phyloP scores from a whole-genome alignment of 2,329 filamentous ascomycete genomes.

The Stagonosporopsis tanaceti region DNA sequence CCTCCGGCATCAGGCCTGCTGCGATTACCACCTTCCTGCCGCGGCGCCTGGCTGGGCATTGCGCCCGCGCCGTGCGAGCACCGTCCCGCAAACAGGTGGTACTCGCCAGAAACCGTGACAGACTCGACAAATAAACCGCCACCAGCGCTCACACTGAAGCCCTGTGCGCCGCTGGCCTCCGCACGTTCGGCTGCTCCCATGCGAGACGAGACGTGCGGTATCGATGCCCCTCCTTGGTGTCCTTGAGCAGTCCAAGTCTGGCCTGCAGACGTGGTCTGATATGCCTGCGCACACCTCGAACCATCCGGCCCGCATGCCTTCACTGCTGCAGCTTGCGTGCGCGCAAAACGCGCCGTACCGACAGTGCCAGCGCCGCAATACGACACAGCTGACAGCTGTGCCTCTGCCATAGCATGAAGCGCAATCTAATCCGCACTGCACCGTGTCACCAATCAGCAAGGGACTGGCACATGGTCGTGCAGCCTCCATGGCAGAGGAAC shows the following conservation, averaged over 20 bases:
- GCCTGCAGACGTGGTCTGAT: slow-evolving; percentile 13
- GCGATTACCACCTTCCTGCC: slow-evolving; percentile 13
- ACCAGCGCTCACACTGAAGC: background rate
- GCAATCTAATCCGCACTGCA: slow-evolving; percentile 9
- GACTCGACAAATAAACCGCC: background rate
- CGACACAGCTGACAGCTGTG: slow-evolving; percentile 6
- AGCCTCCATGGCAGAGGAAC: slow-evolving; percentile 1
- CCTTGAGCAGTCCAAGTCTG: background rate
- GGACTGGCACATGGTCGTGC: slow-evolving; percentile 1
- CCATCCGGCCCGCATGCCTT: slow-evolving; percentile 2
- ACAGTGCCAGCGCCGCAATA: slow-evolving; percentile 22
- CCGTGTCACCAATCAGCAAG: slow-evolving; percentile 6
- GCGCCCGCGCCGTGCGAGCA: slow-evolving; percentile 1
- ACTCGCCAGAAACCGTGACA: background rate
- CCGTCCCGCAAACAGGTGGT: background rate
- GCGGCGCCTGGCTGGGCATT: slow-evolving; percentile 4
- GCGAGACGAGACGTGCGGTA: background rate
- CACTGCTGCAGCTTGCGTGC: slow-evolving; percentile 25
- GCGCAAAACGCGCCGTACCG: slow-evolving; percentile 30
- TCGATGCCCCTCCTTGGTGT: slow-evolving; percentile 1
- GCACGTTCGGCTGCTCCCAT: background rate
- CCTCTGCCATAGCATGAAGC: slow-evolving; percentile 13
- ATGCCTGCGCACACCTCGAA: slow-evolving; percentile 14
- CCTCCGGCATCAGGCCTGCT: slow-evolving; percentile 2
- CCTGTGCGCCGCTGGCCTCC: slow-evolving; percentile 6